Evolutionary conservation across 495 filamentous ascomycete genomes (phyloP).

Genomic region (Extremus antarcticus): DNA sequence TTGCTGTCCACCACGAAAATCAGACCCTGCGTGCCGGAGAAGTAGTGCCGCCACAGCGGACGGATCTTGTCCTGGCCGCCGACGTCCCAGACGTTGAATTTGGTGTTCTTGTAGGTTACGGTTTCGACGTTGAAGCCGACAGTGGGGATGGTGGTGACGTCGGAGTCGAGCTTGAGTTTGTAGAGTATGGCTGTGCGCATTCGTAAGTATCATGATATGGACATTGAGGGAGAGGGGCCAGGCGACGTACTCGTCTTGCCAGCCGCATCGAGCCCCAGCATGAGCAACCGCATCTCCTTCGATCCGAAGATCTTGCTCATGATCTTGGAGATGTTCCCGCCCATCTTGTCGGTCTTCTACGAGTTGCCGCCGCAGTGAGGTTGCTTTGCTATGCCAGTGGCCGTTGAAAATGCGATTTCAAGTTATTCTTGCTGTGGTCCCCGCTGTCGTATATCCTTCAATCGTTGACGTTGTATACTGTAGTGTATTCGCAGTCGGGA

Average conservation of each 20-base stretch:
- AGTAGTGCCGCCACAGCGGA: constrained; percentile 97
- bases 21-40: constrained; percentile 93
- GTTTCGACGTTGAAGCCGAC: constrained; percentile 99
- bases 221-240: neutral
- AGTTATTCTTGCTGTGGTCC: neutral
- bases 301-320: constrained; percentile 97
- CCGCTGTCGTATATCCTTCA: neutral
- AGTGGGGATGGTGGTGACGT: constrained; percentile 97
- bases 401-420: too few species aligned
- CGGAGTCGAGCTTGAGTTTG: constrained; percentile 95
- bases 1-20: constrained; percentile 96
- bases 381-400: neutral
- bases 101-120: constrained; percentile 98
- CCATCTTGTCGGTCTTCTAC: constrained; percentile 42
- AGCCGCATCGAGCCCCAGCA: constrained; percentile 94
- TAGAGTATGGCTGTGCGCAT: constrained; percentile 72
- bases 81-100: constrained; percentile 99
- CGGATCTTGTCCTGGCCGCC: constrained; percentile 99
- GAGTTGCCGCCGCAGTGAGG: neutral
- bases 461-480: neutral
- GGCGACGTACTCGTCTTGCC: constrained; percentile 80
- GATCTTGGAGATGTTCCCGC: constrained; percentile 72
- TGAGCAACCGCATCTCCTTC: constrained; percentile 95
- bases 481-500: too few species aligned
- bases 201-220: constrained; percentile 1